Conservation (phyloP, 768 basidiomycete genomes). For the Pleurotus sapidus region DNA sequence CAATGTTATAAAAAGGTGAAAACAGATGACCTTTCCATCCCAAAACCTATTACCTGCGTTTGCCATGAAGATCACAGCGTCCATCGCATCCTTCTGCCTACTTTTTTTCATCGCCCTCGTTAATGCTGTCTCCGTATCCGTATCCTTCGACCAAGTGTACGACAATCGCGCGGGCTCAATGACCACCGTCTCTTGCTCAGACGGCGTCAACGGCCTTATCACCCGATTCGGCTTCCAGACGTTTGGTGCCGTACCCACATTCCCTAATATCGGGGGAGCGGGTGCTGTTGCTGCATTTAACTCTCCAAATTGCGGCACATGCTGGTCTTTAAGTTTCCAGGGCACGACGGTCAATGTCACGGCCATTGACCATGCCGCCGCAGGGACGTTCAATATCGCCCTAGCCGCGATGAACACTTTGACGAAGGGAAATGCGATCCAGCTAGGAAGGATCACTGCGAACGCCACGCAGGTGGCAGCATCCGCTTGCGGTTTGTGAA, state of each 20-base stretch:
- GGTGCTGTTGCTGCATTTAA: conserved; percentile 48
- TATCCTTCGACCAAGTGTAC: conserved; percentile 46
- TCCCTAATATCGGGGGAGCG: conserved; percentile 59
- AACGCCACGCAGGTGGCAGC: conserved; percentile 37
- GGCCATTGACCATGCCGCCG: conserved; percentile 47
- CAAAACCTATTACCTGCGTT: neutral
- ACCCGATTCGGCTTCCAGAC: conserved; percentile 41
- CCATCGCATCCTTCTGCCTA: conserved; percentile 15
- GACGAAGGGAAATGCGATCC: conserved; percentile 42
- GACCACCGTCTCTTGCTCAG: conserved; percentile 39
- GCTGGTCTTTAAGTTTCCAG: conserved; percentile 56
- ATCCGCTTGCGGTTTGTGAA: conserved; percentile 47
- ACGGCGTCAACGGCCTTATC: conserved; percentile 49
- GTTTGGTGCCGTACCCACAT: conserved; percentile 50
- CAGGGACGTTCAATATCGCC: conserved; percentile 45
- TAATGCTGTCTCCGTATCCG: conserved; percentile 20
- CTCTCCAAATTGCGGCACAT: conserved; percentile 54
- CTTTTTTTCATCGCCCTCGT: conserved; percentile 19
- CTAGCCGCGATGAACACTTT: conserved; percentile 52
- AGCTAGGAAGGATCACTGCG: conserved; percentile 47
- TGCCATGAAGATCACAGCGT: conserved; percentile 16
- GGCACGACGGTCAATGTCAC: conserved; percentile 39
- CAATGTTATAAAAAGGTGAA: neutral
- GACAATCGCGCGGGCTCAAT: conserved; percentile 42
- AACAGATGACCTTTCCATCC: neutral